phyloP scores from a whole-genome alignment of 1,139 yeast species.

The Sugiyamaella castrensis region DNA sequence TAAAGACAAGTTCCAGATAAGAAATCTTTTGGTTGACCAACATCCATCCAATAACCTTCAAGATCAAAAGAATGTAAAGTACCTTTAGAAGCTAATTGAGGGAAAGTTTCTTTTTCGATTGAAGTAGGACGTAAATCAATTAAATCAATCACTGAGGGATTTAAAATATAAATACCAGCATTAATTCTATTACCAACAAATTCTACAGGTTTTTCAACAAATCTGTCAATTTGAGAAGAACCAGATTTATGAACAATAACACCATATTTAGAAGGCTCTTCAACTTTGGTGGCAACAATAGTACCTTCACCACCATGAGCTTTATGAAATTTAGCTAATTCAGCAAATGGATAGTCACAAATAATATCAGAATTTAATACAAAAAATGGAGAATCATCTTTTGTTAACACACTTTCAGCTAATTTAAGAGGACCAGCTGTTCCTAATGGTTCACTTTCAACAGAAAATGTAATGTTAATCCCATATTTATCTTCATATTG shows the following conservation, averaged over 20 bases:
- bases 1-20: slow-evolving; percentile 93
- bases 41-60: slow-evolving; percentile 99
- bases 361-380: slow-evolving; percentile 98
- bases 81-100: slow-evolving; percentile 83
- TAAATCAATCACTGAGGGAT: slow-evolving; percentile 94
- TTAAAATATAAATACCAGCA: slow-evolving; percentile 94
- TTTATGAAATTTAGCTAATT: slow-evolving; percentile 88
- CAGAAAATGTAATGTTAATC: slow-evolving; percentile 92
- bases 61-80: slow-evolving; percentile 92
- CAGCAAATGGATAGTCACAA: slow-evolving; percentile 96
- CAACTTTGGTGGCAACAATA: slow-evolving; percentile 98
- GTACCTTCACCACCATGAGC: slow-evolving; percentile 98
- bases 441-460: slow-evolving; percentile 98
- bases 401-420: slow-evolving; percentile 89
- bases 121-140: slow-evolving; percentile 98
- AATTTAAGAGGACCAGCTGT: slow-evolving; percentile 99
- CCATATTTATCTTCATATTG: slow-evolving; percentile 95
- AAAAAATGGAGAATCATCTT: slow-evolving; percentile 95
- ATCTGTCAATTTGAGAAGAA: slow-evolving; percentile 93
- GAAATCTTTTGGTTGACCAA: slow-evolving; percentile 99
- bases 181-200: slow-evolving; percentile 93
- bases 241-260: slow-evolving; percentile 96
- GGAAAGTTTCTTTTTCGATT: slow-evolving; percentile 99
- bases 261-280: slow-evolving; percentile 99
- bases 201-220: slow-evolving; percentile 99